Percentiles rank a stretch among this genome's conserved stretches.
Conservation (phyloP, 2,329 filamentous ascomycete genomes). For the Colletotrichum viniferum region DNA sequence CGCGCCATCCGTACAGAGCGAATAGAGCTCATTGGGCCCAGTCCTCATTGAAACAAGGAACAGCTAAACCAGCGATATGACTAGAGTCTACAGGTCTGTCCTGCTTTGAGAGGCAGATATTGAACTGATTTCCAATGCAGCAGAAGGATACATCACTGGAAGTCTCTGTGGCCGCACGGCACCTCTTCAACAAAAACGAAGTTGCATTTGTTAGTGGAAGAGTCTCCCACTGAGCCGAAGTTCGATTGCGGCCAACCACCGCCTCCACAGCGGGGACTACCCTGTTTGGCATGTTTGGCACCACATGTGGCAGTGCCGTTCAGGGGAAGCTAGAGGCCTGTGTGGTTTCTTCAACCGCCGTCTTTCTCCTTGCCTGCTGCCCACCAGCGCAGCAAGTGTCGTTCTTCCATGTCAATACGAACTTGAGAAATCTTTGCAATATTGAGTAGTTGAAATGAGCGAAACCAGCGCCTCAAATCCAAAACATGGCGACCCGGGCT, state of each 20-base stretch:
- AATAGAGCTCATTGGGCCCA: neutral
- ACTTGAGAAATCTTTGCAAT: neutral
- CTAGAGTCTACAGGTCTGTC: neutral
- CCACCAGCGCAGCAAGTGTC: neutral
- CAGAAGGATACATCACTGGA: neutral
- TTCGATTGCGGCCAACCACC: neutral
- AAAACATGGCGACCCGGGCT: neutral
- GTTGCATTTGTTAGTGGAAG: neutral
- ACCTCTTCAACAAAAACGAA: neutral
- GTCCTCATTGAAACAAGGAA: neutral
- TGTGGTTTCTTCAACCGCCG: neutral
- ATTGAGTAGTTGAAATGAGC: neutral
- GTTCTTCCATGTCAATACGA: neutral
- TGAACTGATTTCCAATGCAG: neutral
- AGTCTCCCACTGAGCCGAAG: neutral
- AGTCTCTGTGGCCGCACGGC: too few species aligned
- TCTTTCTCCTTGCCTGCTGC: neutral
- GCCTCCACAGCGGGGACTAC: neutral
- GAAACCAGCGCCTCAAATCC: neutral
- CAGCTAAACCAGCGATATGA: neutral
- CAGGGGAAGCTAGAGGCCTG: neutral
- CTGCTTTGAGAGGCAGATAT: neutral
- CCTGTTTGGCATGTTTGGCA: neutral
- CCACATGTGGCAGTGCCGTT: neutral
- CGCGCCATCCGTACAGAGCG: neutral